Evolutionary conservation across 2,329 filamentous ascomycete genomes (phyloP).

Genomic region (Cladosporium sp.): DNA sequence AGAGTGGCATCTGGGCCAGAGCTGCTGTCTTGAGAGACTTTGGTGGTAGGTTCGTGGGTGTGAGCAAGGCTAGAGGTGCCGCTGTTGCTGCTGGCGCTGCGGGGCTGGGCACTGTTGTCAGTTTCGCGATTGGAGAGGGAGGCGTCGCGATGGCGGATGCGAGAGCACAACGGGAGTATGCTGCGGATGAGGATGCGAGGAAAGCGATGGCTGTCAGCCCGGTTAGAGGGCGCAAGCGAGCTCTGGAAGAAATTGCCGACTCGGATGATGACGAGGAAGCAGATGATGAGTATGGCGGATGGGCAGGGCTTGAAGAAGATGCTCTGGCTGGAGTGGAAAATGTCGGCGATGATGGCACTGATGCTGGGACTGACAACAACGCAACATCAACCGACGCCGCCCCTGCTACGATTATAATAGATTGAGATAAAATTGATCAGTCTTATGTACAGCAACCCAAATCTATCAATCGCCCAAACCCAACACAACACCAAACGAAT

Average conservation of each 20-base stretch:
- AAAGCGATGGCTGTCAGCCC: constrained; percentile 14
- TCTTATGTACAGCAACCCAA: background rate
- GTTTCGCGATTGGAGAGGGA: constrained; percentile 46
- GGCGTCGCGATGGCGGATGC: background rate
- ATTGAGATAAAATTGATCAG: background rate
- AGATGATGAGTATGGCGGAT: constrained; percentile 73
- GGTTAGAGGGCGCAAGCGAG: constrained; percentile 55
- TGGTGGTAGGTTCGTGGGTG: constrained; percentile 44
- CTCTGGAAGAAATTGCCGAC: constrained; percentile 56
- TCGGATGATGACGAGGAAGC: constrained; percentile 63
- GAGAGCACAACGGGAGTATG: constrained; percentile 1
- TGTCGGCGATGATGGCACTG: background rate
- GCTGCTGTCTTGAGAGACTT: constrained; percentile 79
- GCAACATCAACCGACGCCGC: background rate
- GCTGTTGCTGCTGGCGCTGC: constrained; percentile 42
- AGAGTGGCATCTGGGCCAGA: constrained; percentile 70
- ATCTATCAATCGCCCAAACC: background rate
- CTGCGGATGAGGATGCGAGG: background rate
- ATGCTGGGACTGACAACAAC: background rate
- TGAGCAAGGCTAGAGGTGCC: constrained; percentile 47
- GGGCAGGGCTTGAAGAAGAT: constrained; percentile 66
- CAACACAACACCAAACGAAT: background rate
- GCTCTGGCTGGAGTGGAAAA: constrained; percentile 40
- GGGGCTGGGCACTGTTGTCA: constrained; percentile 51
- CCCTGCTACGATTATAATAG: background rate